Evolutionary conservation across 2,329 filamentous ascomycete species (phyloP), one percentile per base, ranked within the genome.

Genomic region (Cercospora janseana): DNA sequence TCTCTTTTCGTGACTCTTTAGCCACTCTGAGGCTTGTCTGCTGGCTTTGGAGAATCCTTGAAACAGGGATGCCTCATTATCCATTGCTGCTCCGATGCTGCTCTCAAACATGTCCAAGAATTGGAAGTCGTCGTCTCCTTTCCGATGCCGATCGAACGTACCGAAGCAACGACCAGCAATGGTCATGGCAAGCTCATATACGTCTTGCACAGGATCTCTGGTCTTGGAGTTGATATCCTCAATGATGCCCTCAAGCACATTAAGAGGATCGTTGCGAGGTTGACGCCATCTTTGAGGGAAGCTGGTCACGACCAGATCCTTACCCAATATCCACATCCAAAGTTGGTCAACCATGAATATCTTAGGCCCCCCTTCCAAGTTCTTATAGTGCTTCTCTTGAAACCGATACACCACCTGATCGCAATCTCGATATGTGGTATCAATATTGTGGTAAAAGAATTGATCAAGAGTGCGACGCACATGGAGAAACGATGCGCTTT

Each of bases 61-160:
- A 57, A 85, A 85, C 0, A 85, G 72, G n/a, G 75, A 67, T 3
- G 62, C 62, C 34, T 66, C 63, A 24, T 61, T 60, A 21, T 73
- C 69, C 7, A 71, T 73, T 1, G 69, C 69, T 20, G 69, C 62
- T 2, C 82, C 82, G 32, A 86, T 83, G 2, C 77, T 80, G 10
- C 75, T 75, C 56, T 85, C 81, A 53, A 86, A 86, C 78, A 85
- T 85, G 54, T 85, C 82, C 1, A 85, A 63, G 45, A 86, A 85
- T 52, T 83, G 79, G 42, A 80, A 82, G 23, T 81, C 74, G 49
- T 82, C 79, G 55, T 82, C 58, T n/a, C 56, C 56, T 41, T 85
- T 26, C 80, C 74, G 4, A 79, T 80, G 6, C 75, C 78, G 46
- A 29, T 60, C 58, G 18, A 64, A 82, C 81, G 32, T 81, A 72